phyloP scores from a whole-genome alignment of 176 grass and related monocot genomes.

The Zizania latifolia region DNA sequence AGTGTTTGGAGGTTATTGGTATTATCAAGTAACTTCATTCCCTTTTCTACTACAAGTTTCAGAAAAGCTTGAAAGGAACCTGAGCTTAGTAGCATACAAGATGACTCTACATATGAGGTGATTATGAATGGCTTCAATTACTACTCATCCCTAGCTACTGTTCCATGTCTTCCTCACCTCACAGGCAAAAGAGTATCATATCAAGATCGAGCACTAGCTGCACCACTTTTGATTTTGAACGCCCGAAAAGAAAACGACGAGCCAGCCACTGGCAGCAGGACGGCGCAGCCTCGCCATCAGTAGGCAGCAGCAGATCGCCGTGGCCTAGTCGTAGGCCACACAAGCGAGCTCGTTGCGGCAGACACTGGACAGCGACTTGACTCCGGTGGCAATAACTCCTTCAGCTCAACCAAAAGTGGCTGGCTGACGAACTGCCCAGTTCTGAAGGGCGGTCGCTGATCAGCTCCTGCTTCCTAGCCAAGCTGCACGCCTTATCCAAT shows the following conservation, averaged over 20 bases:
- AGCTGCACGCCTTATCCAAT: slow-evolving; percentile 31
- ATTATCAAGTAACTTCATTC: neutral
- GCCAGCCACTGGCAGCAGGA: neutral
- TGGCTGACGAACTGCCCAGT: slow-evolving; percentile 28
- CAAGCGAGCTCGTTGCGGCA: slow-evolving; percentile 3
- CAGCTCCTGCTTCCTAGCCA: neutral
- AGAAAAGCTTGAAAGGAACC: neutral
- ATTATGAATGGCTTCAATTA: neutral
- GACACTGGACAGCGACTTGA: slow-evolving; percentile 7
- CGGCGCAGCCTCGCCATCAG: slow-evolving; percentile 1
- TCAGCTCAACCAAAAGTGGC: slow-evolving; percentile 22
- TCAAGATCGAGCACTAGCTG: neutral
- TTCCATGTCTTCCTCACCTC: neutral
- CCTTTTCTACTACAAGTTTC: neutral
- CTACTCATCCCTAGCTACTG: neutral
- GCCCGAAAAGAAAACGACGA: neutral
- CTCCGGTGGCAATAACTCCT: slow-evolving; percentile 21
- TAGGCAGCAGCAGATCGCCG: neutral
- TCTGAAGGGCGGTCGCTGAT: slow-evolving; percentile 22
- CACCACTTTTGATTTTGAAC: neutral
- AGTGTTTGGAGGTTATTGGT: neutral
- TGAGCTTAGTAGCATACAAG: neutral
- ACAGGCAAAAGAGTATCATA: too few relatives aligned
- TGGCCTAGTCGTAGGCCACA: neutral
- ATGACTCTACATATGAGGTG: neutral